Evolutionary conservation across 1,139 yeast genomes (phyloP).

Genomic region (Hansenula sp.): DNA sequence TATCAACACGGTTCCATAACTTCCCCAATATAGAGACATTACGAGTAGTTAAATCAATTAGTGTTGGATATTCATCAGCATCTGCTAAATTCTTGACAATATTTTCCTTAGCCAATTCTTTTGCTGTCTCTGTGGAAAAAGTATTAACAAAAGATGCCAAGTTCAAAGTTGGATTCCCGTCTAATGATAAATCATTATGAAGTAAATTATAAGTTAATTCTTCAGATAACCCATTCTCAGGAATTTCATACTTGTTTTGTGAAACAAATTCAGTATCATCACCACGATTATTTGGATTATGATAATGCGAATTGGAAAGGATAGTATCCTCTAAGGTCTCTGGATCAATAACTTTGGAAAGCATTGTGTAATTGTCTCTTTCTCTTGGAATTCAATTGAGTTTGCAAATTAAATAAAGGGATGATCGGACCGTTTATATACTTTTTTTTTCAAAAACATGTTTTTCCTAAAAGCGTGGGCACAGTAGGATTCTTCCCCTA

Average conservation of each 20-base stretch:
- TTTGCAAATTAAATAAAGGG: not conserved
- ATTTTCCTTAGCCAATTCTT: constrained; percentile 59
- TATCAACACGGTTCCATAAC: constrained; percentile 66
- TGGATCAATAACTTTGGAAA: constrained; percentile 20
- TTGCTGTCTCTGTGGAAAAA: constrained; percentile 47
- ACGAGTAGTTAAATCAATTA: constrained; percentile 75
- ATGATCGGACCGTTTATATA: not conserved
- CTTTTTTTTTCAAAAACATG: not conserved
- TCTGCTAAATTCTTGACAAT: constrained; percentile 87
- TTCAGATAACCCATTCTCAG: constrained; percentile 49
- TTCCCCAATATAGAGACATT: constrained; percentile 77
- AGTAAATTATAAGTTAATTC: constrained; percentile 58
- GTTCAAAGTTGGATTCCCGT: constrained; percentile 81
- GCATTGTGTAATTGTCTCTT: constrained; percentile 12
- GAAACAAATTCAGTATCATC: constrained; percentile 17
- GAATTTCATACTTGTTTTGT: constrained; percentile 47
- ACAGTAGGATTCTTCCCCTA: no score
- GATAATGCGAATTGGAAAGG: constrained; percentile 21
- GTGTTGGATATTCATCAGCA: constrained; percentile 88
- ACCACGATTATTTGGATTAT: constrained; percentile 7
- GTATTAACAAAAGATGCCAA: constrained; percentile 91
- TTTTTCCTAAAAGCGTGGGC: not conserved
- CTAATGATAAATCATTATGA: constrained; percentile 71
- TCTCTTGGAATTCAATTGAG: not conserved
- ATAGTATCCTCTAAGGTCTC: constrained; percentile 22